Evolutionary conservation across 495 filamentous ascomycete genomes (phyloP), one percentile per base, ranked within the genome.

Genomic region (Clavariopsis aquatica): DNA sequence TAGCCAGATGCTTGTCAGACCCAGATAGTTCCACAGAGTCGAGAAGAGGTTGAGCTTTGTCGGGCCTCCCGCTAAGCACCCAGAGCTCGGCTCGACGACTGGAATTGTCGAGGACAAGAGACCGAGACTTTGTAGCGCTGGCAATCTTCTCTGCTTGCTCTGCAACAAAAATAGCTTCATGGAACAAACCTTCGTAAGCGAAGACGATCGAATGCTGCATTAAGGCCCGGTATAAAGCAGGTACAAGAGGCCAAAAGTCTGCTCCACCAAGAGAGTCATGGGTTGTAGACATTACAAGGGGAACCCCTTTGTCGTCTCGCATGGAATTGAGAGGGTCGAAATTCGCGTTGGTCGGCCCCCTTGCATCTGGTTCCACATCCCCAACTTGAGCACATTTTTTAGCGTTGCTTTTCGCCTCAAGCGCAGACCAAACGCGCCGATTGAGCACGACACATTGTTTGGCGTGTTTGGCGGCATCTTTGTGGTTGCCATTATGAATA

Each of bases 101-200:
- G 17, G 80, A 75, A 24, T 81, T 81, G 28, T 82, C 74, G 3
- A 82, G 78, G 10, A 81, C 67, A 41, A 87, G 83, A 19, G 83
- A 77, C 65, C 83, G 81, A 2, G 91, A 86, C 36, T 82, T 78
- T 9, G 87, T 83, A 13, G 86, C 84, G 46, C 83, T 80, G 52
- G 89, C 91, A 62, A 96, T 84, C 72, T 89, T 91, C 53, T 89
- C 78, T 1, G 91, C 91, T 71, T 96, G 87, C 65, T 96, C 88
- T 7, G 87, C 83, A 69, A 96, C 96, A 74, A 92, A 94, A n/a
- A 93, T 78, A 7, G 93, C 89, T 72, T 98, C 95, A 53, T 89
- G 87, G 67, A 92, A 89, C 73, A 96, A 82, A 49, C 95, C 93
- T 69, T 92, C 83, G 57, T 93, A 86, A 3, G 90, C 84, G 60